Conservation (phyloP, 805 yeast species). For the Debaryomyces hansenii region DNA sequence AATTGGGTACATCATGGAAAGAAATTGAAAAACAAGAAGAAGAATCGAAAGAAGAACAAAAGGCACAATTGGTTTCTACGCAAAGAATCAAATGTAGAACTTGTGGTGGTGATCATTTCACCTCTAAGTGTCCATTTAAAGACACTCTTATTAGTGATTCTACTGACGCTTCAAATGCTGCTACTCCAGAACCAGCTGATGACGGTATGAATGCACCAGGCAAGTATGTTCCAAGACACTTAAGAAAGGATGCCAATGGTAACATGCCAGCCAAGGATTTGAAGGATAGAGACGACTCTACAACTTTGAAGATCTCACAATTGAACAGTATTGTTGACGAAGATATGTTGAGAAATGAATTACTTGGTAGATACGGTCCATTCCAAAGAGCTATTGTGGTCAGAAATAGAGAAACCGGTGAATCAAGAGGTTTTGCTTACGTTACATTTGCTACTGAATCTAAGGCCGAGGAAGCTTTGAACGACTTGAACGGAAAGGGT, state of each 20-base stretch:
- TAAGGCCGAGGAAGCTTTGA: conserved; percentile 76
- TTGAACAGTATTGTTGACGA: conserved; percentile 84
- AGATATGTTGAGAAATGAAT: conserved; percentile 69
- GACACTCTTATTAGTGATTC: conserved; percentile 69
- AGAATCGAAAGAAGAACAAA: conserved; percentile 48
- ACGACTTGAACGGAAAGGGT: conserved; percentile 83
- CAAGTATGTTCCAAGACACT: conserved; percentile 46
- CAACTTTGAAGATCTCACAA: conserved; percentile 89
- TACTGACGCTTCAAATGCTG: conserved; percentile 42
- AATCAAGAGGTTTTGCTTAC: conserved; percentile 94
- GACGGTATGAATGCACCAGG: conserved; percentile 21
- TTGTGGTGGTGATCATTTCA: conserved; percentile 93
- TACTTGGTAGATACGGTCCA: conserved; percentile 66
- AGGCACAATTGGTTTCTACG: conserved; percentile 36
- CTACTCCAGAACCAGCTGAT: conserved; percentile 25
- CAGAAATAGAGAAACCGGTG: conserved; percentile 89
- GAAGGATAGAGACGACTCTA: conserved; percentile 71
- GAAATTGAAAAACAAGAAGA: conserved; percentile 74
- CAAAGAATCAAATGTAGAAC: conserved; percentile 72
- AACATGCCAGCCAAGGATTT: conserved; percentile 39
- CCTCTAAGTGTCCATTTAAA: conserved; percentile 94
- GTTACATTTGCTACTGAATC: conserved; percentile 72
- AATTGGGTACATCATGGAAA: conserved; percentile 75
- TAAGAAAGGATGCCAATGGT: conserved; percentile 45
- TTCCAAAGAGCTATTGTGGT: conserved; percentile 78